Evolutionary conservation across 176 grass and related monocot species (phyloP).

Genomic region (Chloris gayana): DNA sequence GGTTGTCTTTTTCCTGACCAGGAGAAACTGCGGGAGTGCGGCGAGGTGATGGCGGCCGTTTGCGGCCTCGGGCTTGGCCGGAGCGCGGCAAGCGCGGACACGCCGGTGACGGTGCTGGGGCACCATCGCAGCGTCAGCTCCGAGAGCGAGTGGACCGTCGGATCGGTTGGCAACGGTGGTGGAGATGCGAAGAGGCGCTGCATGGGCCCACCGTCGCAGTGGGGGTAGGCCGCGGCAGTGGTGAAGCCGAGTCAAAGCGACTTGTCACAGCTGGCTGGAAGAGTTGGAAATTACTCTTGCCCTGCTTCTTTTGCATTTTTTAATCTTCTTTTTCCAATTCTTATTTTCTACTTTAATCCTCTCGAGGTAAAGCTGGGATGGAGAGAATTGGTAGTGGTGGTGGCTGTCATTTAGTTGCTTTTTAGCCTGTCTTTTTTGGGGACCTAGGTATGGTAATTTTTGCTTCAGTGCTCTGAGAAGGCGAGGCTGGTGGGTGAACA

Average conservation of each 20-base stretch:
- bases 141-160: conserved; percentile 71
- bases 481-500: conserved; percentile 40
- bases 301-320: conserved; percentile 3
- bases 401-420: conserved; percentile 33
- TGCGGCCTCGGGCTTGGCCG: conserved; percentile 29
- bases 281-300: conserved; percentile 31
- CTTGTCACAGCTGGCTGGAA: conserved; percentile 23
- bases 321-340: neutral
- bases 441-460: conserved; percentile 41
- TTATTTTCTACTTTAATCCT: conserved; percentile 44
- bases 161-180: conserved; percentile 52
- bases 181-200: conserved; percentile 66
- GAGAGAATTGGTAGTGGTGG: conserved; percentile 33
- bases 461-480: conserved; percentile 28
- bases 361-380: conserved; percentile 43
- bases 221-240: conserved; percentile 36
- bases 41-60: conserved; percentile 49
- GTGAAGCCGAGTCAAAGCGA: conserved; percentile 14
- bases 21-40: conserved; percentile 82
- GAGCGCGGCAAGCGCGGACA: conserved; percentile 51
- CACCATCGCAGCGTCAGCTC: conserved; percentile 60
- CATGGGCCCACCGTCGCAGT: conserved; percentile 55
- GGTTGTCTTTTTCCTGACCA: conserved; percentile 26
- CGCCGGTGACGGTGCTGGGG: conserved; percentile 82
- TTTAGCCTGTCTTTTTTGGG: conserved; percentile 30